Evolutionary conservation across 2,329 filamentous ascomycete species (phyloP).

Genomic region (Pezicula rhizophila): DNA sequence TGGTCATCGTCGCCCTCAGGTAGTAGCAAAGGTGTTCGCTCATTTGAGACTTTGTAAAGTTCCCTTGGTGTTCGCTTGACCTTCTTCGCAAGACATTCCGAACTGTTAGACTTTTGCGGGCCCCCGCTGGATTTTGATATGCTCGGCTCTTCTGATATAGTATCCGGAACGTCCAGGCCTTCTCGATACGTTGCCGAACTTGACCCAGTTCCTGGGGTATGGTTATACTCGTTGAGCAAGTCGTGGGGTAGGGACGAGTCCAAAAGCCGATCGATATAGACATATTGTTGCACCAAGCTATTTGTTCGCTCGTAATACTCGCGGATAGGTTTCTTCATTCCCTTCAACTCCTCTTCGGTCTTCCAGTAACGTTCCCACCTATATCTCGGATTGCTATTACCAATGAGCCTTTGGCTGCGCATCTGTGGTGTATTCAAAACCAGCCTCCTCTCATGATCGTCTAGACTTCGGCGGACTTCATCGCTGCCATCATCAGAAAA

Average conservation of each 20-base stretch:
- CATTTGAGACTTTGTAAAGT: slow-evolving; percentile 59
- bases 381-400: slow-evolving; percentile 80
- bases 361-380: slow-evolving; percentile 86
- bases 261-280: slow-evolving; percentile 86
- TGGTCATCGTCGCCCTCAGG: slow-evolving; percentile 41
- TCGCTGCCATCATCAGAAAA: slow-evolving; percentile 14
- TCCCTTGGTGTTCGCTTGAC: slow-evolving; percentile 25
- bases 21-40: slow-evolving; percentile 55
- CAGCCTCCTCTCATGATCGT: slow-evolving; percentile 49
- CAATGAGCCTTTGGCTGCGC: slow-evolving; percentile 80
- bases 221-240: slow-evolving; percentile 82
- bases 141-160: slow-evolving; percentile 65
- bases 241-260: slow-evolving; percentile 91
- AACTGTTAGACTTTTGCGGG: neutral
- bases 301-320: slow-evolving; percentile 88
- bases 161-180: slow-evolving; percentile 59
- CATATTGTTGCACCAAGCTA: slow-evolving; percentile 80
- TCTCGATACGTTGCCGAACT: slow-evolving; percentile 36
- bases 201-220: slow-evolving; percentile 27
- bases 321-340: slow-evolving; percentile 68
- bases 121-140: slow-evolving; percentile 18
- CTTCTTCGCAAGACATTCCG: neutral
- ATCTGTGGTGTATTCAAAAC: slow-evolving; percentile 65
- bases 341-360: slow-evolving; percentile 64
- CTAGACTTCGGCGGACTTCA: slow-evolving; percentile 14